These are phyloP conservation scores for Parastagonospora nodorum DNA, from an alignment of 2,329 filamentous ascomycete genomes.

Conservation along the genomic window DNA sequence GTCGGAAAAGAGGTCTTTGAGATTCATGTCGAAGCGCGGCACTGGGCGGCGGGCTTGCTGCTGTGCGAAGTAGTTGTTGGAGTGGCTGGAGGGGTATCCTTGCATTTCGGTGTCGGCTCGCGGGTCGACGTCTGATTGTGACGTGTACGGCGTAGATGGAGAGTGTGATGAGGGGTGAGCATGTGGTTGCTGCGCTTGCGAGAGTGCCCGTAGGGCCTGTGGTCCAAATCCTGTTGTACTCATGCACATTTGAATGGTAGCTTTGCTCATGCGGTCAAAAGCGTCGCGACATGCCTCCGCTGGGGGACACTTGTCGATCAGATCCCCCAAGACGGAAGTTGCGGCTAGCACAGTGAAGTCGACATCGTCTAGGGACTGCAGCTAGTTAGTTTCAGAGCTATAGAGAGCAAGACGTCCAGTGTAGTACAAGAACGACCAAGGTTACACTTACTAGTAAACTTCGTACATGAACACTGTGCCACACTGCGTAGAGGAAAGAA, in stretches of 20 bases:
- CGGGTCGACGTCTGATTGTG: constrained; percentile 37
- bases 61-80: constrained; percentile 22
- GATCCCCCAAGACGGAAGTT: constrained; percentile 87
- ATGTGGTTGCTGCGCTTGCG: constrained; percentile 22
- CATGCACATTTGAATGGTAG: constrained; percentile 93
- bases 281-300: constrained; percentile 94
- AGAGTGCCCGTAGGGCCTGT: constrained; percentile 36
- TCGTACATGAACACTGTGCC: constrained; percentile 90
- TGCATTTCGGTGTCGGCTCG: constrained; percentile 43
- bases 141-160: constrained; percentile 29
- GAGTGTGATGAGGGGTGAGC: constrained; percentile 26
- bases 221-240: constrained; percentile 80
- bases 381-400: constrained; percentile 15
- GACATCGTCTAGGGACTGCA: constrained; percentile 85
- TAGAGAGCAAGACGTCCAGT: constrained; percentile 3
- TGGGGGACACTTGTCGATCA: constrained; percentile 93
- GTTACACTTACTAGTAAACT: constrained; percentile 73
- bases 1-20: constrained; percentile 46
- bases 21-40: constrained; percentile 61
- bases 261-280: constrained; percentile 92
- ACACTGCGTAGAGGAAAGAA: constrained; percentile 95
- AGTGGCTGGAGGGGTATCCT: constrained; percentile 22
- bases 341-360: constrained; percentile 94
- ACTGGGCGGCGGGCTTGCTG: constrained; percentile 48
- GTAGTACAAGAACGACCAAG: constrained; percentile 13